A percentile compares a stretch with the other conserved stretches of the same genome.
Conservation (phyloP, 306 rosid genomes). For the Rosa persica region DNA sequence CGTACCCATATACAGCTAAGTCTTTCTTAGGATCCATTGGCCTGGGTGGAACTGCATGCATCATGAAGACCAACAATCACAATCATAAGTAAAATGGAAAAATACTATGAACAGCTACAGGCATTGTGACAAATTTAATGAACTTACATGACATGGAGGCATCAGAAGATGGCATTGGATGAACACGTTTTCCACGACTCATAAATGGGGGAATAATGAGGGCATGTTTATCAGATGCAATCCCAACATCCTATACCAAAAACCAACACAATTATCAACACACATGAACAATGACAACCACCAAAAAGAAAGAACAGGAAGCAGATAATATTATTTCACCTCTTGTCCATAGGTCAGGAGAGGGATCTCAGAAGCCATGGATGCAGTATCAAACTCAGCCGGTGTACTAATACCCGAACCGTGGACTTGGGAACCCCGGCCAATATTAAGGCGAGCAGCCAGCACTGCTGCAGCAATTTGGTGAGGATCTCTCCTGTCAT, state of each 20-base stretch:
- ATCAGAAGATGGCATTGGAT: constrained; percentile 65
- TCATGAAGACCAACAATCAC: constrained; percentile 23
- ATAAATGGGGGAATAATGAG: constrained; percentile 74
- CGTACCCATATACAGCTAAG: constrained; percentile 79
- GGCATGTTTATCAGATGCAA: constrained; percentile 84
- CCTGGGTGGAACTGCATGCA: constrained; percentile 63
- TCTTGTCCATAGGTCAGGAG: constrained; percentile 73
- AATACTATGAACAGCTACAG: constrained; percentile 10
- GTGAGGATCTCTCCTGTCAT: constrained; percentile 46
- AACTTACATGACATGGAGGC: constrained; percentile 53
- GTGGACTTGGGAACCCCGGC: constrained; percentile 48
- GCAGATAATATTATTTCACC: constrained; percentile 37
- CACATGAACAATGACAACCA: not conserved
- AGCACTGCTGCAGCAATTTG: constrained; percentile 56
- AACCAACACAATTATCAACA: constrained; percentile 25
- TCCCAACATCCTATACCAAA: constrained; percentile 62
- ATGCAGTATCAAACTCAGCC: constrained; percentile 57
- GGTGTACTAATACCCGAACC: constrained; percentile 45
- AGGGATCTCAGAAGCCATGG: constrained; percentile 59
- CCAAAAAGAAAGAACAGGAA: constrained; percentile 16
- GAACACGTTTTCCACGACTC: constrained; percentile 63
- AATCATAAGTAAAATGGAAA: not conserved
- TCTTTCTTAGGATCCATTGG: constrained; percentile 94
- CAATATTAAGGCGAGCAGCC: constrained; percentile 57
- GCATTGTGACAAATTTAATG: constrained; percentile 7